These are phyloP conservation scores for Pythium pyrilobum DNA, from an alignment of 352 stramenopile genomes.

Conservation along the genomic window DNA sequence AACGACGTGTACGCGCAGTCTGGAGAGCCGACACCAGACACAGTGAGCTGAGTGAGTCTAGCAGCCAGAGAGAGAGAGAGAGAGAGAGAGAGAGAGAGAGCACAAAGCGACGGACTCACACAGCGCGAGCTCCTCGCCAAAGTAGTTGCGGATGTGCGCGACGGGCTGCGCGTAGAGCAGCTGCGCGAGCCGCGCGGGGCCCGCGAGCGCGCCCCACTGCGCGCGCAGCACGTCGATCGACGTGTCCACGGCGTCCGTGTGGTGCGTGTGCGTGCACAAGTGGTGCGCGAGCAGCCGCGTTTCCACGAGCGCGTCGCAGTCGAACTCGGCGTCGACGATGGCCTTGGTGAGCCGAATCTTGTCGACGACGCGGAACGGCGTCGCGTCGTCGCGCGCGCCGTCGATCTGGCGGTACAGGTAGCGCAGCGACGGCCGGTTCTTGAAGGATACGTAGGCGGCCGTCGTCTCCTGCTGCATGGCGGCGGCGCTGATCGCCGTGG, in stretches of 20 bases:
- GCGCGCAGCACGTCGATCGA: conserved; percentile 50
- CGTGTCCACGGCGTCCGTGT: conserved; percentile 59
- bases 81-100: not conserved
- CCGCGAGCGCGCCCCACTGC: conserved; percentile 41
- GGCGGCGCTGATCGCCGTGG: conserved; percentile 13
- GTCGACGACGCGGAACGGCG: conserved; percentile 68
- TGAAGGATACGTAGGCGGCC: conserved; percentile 42
- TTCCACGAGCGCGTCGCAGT: conserved; percentile 60
- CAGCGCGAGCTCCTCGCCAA: conserved; percentile 70
- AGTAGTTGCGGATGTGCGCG: conserved; percentile 67
- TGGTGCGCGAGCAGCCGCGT: conserved; percentile 45
- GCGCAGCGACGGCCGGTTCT: conserved; percentile 38
- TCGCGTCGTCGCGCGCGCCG: conserved; percentile 22
- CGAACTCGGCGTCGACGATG: conserved; percentile 64
- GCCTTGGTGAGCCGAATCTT: conserved; percentile 74
- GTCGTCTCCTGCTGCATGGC: not conserved
- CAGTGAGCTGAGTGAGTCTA: not conserved
- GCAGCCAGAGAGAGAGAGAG: not conserved
- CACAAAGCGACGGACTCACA: conserved; percentile 36
- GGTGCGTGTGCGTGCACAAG: conserved; percentile 49
- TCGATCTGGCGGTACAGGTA: conserved; percentile 75
- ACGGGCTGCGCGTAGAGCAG: conserved; percentile 40
- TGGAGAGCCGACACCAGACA: conserved; percentile 11
- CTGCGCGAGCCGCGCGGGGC: conserved; percentile 5
- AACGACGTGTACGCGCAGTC: conserved; percentile 67